These are phyloP conservation scores for Bretschneidera sinensis DNA, from an alignment of 345 rosid genomes.

Conservation along the genomic window DNA sequence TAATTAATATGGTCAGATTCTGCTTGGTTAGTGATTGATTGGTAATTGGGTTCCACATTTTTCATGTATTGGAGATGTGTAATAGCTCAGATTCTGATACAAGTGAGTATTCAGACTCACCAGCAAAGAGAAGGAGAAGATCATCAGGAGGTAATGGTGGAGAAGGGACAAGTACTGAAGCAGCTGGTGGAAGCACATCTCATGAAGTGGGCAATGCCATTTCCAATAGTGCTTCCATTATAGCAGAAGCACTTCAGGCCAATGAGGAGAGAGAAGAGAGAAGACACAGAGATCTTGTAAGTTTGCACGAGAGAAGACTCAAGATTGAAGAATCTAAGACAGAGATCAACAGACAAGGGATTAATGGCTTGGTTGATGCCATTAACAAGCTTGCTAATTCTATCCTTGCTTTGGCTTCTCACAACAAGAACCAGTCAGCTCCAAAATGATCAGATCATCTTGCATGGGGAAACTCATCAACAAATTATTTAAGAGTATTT, in stretches of 20 bases:
- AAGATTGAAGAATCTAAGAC: slow-evolving; percentile 63
- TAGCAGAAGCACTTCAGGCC: slow-evolving; percentile 71
- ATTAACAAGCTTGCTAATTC: slow-evolving; percentile 84
- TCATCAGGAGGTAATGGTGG: slow-evolving; percentile 21
- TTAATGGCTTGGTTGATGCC: slow-evolving; percentile 65
- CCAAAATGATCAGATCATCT: slow-evolving; percentile 18
- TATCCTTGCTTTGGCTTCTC: slow-evolving; percentile 62
- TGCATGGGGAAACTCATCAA: not conserved
- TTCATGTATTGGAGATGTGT: slow-evolving; percentile 40
- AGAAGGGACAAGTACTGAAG: slow-evolving; percentile 31
- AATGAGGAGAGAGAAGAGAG: slow-evolving; percentile 64
- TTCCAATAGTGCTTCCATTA: slow-evolving; percentile 61
- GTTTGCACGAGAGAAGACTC: slow-evolving; percentile 59
- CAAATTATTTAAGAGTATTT: not conserved
- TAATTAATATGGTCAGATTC: too few species aligned
- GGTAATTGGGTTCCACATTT: slow-evolving; percentile 22
- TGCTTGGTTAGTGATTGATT: slow-evolving; percentile 22
- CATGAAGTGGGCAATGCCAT: slow-evolving; percentile 55
- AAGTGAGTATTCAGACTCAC: slow-evolving; percentile 67
- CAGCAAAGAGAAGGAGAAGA: slow-evolving; percentile 63
- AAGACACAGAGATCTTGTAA: slow-evolving; percentile 65
- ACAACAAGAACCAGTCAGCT: slow-evolving; percentile 33
- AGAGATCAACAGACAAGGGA: slow-evolving; percentile 55
- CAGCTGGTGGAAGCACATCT: slow-evolving; percentile 22
- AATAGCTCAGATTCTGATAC: slow-evolving; percentile 75